These are phyloP conservation scores for Penicillium sp. DNA, from an alignment of 2,329 filamentous ascomycete species.

Conservation along the genomic window DNA sequence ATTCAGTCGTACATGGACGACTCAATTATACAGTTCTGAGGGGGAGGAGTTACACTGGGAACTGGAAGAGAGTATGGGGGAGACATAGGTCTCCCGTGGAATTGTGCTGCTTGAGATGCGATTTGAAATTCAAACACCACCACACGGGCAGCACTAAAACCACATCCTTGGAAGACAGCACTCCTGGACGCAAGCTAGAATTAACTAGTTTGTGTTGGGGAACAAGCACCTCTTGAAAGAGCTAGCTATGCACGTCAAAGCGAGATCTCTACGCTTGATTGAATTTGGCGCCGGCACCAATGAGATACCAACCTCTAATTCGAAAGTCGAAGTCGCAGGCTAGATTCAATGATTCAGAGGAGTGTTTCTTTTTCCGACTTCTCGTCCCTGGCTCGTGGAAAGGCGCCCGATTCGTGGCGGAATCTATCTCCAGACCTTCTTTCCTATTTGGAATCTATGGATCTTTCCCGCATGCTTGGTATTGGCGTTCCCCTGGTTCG, in stretches of 20 bases:
- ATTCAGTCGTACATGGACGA: background rate
- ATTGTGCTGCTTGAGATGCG: background rate
- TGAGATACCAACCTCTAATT: background rate
- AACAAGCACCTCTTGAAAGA: background rate
- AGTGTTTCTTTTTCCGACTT: conserved; percentile 3
- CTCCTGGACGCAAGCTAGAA: background rate
- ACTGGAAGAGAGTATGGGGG: background rate
- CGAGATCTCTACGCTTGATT: background rate
- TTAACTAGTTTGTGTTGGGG: background rate
- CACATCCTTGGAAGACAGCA: background rate
- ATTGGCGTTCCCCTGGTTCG: conserved; percentile 3
- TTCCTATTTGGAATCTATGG: background rate
- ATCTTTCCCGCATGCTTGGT: conserved; percentile 8
- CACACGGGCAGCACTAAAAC: background rate
- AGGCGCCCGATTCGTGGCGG: background rate
- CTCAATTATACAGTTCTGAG: background rate
- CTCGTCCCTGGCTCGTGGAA: background rate
- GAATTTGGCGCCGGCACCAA: background rate
- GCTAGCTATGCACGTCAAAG: background rate
- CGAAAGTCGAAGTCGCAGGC: no score
- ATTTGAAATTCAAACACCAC: background rate
- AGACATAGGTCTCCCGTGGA: background rate
- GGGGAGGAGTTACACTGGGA: background rate
- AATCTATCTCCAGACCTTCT: background rate
- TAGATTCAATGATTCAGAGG: background rate